Percentiles rank a stretch among this genome's conserved stretches.
phyloP scores from a whole-genome alignment of 805 yeast genomes.

The Candida awuae region DNA sequence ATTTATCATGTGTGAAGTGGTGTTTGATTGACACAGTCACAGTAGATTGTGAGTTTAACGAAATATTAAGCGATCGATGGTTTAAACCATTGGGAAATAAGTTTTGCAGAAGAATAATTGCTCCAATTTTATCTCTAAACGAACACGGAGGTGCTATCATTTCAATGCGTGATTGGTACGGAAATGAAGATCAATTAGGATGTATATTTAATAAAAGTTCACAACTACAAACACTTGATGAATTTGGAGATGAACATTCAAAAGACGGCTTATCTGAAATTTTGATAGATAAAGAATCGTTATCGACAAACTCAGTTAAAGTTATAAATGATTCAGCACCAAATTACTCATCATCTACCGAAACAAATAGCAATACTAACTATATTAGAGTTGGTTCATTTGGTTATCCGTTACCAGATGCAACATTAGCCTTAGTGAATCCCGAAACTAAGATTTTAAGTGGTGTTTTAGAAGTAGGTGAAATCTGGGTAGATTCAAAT shows the following conservation, averaged over 20 bases:
- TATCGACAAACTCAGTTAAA: constrained; percentile 64
- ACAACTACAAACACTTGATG: constrained; percentile 21
- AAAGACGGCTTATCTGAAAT: constrained; percentile 51
- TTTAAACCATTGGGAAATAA: constrained; percentile 81
- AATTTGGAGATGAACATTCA: constrained; percentile 16
- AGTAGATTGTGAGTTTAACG: constrained; percentile 89
- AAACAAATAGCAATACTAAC: constrained; percentile 22
- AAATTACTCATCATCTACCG: constrained; percentile 34
- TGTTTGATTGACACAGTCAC: constrained; percentile 82
- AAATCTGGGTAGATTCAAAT: constrained; percentile 95
- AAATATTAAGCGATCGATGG: constrained; percentile 83
- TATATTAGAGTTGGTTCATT: constrained; percentile 77
- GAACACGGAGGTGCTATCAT: constrained; percentile 97
- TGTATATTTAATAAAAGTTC: constrained; percentile 32
- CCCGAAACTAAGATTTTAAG: constrained; percentile 81
- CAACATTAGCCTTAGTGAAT: constrained; percentile 86
- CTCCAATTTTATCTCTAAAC: constrained; percentile 80
- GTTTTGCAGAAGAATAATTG: constrained; percentile 64
- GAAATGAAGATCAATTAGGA: constrained; percentile 57
- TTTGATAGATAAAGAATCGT: constrained; percentile 61
- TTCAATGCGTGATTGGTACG: constrained; percentile 86
- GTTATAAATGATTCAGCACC: constrained; percentile 54
- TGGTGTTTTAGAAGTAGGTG: constrained; percentile 78
- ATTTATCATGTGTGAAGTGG: constrained; percentile 76
- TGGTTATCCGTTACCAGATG: constrained; percentile 92